Evolutionary conservation across 306 rosid species (phyloP).

Genomic region (Medicago arabica): DNA sequence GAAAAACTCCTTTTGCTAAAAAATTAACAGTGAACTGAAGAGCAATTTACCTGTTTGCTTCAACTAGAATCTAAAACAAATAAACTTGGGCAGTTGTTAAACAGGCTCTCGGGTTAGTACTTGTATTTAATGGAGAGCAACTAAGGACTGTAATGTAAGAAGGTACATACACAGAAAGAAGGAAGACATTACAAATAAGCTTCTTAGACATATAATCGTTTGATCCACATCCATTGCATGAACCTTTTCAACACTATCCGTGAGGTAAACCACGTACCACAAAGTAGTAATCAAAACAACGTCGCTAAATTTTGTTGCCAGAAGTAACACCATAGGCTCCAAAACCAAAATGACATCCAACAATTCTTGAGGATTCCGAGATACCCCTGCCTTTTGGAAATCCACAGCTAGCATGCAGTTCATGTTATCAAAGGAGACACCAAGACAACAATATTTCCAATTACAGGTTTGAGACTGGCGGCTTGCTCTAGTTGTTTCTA

Average conservation of each 20-base stretch:
- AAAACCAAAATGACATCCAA: conserved; percentile 37
- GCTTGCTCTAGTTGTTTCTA: conserved; percentile 83
- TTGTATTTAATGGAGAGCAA: conserved; percentile 11
- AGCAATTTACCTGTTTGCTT: neutral
- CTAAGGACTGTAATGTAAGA: conserved; percentile 8
- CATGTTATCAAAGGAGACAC: conserved; percentile 65
- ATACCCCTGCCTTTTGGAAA: neutral
- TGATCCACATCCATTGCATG: conserved; percentile 49
- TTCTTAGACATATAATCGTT: conserved; percentile 48
- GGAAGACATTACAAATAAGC: conserved; percentile 39
- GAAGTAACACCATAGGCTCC: conserved; percentile 43
- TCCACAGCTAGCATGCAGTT: conserved; percentile 52
- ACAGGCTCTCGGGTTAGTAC: conserved; percentile 14
- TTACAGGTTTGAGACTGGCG: conserved; percentile 77
- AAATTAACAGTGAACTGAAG: neutral
- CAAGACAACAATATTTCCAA: conserved; percentile 82
- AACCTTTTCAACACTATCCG: conserved; percentile 43
- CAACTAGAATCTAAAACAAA: neutral
- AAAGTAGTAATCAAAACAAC: conserved; percentile 43
- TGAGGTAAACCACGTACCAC: conserved; percentile 36
- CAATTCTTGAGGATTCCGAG: conserved; percentile 35
- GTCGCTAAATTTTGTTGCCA: conserved; percentile 52
- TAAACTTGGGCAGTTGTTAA: neutral
- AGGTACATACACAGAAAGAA: conserved; percentile 22
- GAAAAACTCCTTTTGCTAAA: neutral